phyloP scores from a whole-genome alignment of 768 basidiomycete genomes.

The Lepiota venenata region DNA sequence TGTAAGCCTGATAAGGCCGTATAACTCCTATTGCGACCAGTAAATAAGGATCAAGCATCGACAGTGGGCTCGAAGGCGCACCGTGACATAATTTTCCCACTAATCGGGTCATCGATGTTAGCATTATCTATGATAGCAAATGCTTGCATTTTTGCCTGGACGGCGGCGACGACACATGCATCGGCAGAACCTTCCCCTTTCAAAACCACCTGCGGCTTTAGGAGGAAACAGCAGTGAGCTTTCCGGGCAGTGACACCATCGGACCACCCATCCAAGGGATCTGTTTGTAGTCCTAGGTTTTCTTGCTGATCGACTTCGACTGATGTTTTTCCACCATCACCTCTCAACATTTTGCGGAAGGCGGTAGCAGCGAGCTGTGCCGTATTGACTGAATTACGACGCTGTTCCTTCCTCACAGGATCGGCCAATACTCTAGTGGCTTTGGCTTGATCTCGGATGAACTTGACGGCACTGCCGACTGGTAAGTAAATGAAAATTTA shows the following conservation, averaged over 20 bases:
- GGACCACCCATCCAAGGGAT: conserved; percentile 70
- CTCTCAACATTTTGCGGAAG: conserved; percentile 59
- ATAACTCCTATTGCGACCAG: conserved; percentile 55
- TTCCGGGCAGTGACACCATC: conserved; percentile 67
- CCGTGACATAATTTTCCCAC: conserved; percentile 85
- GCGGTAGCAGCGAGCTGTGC: conserved; percentile 68
- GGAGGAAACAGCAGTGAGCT: conserved; percentile 77
- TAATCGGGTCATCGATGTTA: conserved; percentile 79
- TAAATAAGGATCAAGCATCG: neutral
- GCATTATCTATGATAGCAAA: conserved; percentile 80
- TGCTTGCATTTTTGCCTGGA: conserved; percentile 74
- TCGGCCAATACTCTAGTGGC: conserved; percentile 26
- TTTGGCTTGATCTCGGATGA: conserved; percentile 81
- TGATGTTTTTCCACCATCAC: conserved; percentile 48
- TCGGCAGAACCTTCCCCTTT: conserved; percentile 51
- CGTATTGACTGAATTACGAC: conserved; percentile 33
- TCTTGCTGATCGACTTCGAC: conserved; percentile 30
- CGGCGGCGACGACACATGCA: conserved; percentile 72
- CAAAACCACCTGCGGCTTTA: conserved; percentile 89
- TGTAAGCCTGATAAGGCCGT: conserved; percentile 79
- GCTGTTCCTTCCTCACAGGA: conserved; percentile 22
- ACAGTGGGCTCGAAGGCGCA: conserved; percentile 25
- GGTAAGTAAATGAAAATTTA: neutral
- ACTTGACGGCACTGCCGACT: conserved; percentile 69
- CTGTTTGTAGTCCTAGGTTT: conserved; percentile 31